Conservation (phyloP, 2,329 filamentous ascomycete species). For the Grosmannia clavigera region DNA sequence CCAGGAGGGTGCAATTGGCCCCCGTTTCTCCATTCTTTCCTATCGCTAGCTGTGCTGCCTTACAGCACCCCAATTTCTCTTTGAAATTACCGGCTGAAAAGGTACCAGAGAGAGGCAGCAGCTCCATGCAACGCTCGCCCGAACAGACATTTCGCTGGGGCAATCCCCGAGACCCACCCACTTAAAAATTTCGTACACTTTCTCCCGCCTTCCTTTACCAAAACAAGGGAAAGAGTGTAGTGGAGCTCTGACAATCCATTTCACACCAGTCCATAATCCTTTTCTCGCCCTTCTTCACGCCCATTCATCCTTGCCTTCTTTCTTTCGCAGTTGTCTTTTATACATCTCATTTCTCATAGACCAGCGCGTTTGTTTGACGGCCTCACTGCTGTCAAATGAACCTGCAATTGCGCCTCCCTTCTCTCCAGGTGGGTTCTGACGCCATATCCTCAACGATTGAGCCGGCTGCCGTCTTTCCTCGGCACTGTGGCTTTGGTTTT, state of each 20-base stretch:
- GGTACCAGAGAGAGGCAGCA: neutral
- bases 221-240: neutral
- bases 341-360: conserved; percentile 8
- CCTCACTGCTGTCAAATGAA: conserved; percentile 88
- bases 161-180: neutral
- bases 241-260: neutral
- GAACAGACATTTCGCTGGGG: neutral
- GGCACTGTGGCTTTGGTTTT: neutral
- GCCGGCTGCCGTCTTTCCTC: neutral
- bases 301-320: conserved; percentile 6
- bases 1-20: neutral
- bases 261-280: neutral
- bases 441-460: neutral
- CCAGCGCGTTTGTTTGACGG: conserved; percentile 88
- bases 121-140: neutral
- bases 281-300: neutral
- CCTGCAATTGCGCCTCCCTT: conserved; percentile 64
- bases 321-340: neutral
- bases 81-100: neutral
- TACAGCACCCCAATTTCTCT: neutral
- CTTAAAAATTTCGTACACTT: conserved; percentile 7
- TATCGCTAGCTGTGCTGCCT: neutral
- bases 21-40: neutral
- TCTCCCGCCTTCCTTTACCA: conserved; percentile 9
- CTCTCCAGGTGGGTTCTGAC: conserved; percentile 46